A percentile compares a stretch with the other conserved stretches of the same genome.
Conservation (phyloP, 2,329 filamentous ascomycete species). For the Akanthomyces muscarius region DNA sequence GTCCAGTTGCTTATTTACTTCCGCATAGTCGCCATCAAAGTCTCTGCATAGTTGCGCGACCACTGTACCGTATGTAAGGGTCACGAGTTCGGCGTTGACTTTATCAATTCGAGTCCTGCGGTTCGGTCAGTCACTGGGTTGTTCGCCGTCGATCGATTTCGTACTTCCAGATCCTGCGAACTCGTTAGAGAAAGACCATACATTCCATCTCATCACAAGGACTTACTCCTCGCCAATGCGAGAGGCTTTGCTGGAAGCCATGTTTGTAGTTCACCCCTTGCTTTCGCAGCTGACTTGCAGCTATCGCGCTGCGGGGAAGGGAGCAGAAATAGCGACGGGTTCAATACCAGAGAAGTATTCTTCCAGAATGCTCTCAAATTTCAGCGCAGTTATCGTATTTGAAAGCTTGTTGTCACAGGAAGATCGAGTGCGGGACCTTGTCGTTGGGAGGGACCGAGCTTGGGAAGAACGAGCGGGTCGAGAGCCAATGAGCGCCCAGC, state of each 20-base stretch:
- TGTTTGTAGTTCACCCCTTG: constrained; percentile 28
- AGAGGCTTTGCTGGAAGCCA: constrained; percentile 59
- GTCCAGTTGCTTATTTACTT: constrained; percentile 96
- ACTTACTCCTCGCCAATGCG: constrained; percentile 60
- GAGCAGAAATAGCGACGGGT: not conserved
- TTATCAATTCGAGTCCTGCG: constrained; percentile 89
- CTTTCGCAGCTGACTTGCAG: not conserved
- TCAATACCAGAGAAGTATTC: not conserved
- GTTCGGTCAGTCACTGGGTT: constrained; percentile 26
- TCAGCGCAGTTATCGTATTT: not conserved
- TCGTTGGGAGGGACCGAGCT: constrained; percentile 21
- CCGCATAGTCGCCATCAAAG: constrained; percentile 87
- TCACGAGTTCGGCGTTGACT: constrained; percentile 96
- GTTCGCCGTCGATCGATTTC: constrained; percentile 9
- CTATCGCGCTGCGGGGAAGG: not conserved
- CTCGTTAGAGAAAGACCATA: constrained; percentile 28
- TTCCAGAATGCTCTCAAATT: not conserved
- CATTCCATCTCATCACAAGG: constrained; percentile 19
- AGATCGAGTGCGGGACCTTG: constrained; percentile 9
- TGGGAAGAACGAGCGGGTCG: constrained; percentile 36
- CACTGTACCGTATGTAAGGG: constrained; percentile 95
- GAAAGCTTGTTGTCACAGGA: not conserved
- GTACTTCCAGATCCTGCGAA: constrained; percentile 84
- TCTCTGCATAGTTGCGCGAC: constrained; percentile 96
- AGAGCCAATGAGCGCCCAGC: constrained; percentile 24